Evolutionary conservation across 2,329 filamentous ascomycete species (phyloP), one percentile per base, ranked within the genome.

Genomic region (Periglandula ipomoeae): DNA sequence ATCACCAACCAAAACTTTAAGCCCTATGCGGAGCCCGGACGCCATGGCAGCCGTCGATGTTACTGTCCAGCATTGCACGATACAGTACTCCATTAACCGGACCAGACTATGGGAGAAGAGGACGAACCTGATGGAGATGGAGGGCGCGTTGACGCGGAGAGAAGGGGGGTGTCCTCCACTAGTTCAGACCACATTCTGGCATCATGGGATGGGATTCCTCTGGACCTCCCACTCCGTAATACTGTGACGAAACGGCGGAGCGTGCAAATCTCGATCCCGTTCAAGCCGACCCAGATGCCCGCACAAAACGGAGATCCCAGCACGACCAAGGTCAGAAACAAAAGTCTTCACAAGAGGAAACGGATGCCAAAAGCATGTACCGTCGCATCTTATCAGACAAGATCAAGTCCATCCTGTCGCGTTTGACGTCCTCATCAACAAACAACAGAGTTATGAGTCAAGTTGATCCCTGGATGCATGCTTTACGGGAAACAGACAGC

Each of bases 211-310:
- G 38, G 48, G 30, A 46, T 43, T 50, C 27, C 40, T 38, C n/a
- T 9, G 8, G 15, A 15, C n/a, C 26, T 13, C 19, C 19, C 26
- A 11, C 32, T 27, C 48, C 24, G 44, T 32, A 39, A 39, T 30
- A 38, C 32, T 32, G 24, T 30, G 30, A 43, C 26, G 44, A 48
- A 48, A 48, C 27, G 39, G 38, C 20, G 20, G 10, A 11, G 26
- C 24, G 22, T 32, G 24, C 39, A 17, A 52, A 54, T 54, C 52
- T 54, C 54, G 52, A 56, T 53, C 32, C 26, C 38, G 15, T 26
- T 39, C 32, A 15, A 32, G 27, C 38, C 17, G 40, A 20, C 20
- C 17, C 44, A 48, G 52, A 51, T 53, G 50, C 43, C 44, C 53
- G 38, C 46, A 37, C 47, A 24, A 52, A 48, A 52, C 32, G 46